Evolutionary conservation across 805 yeast genomes (phyloP), one percentile per base, ranked within the genome.

Genomic region (Dipodascus albidus): DNA sequence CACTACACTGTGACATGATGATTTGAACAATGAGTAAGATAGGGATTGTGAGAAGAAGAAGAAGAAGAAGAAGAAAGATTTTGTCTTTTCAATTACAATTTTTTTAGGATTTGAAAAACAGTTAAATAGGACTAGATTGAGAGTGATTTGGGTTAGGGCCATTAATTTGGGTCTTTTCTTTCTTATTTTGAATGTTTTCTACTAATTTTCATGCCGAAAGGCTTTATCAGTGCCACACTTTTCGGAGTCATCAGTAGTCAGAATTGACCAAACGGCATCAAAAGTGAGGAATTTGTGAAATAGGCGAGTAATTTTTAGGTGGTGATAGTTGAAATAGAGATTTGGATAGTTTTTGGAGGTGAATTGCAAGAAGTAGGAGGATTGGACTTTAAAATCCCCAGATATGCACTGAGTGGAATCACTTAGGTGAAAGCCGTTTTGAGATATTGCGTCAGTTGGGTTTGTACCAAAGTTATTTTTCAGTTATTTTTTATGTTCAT

Each of bases 1-100:
- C 61, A 9, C 54, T n/a, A 38, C 63, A 58, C 31, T 21, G 49
- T n/a, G 49, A 47, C 64, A 67, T 62, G 53, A 47, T 62, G 33
- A 27, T 27, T 54, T 44, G 17, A 17, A 38, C 44, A 3, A 19
- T 38, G 44, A 14, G 44, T 19, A 19, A 27, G 6, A 14, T 49
- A 49, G 50, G 4, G 20, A 38, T 38, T 11, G 44, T 38, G 44
- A n/a, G 44, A n/a, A n/a, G 44, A 19, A 38, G 15, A 11, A 19
- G 20, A 38, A 4, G 33, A 27, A 11, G 33, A 27, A 11, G 33
- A 27, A 27, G 33, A 27, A 27, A 27, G 6, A 27, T 27, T 27
- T 27, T 27, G 6, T 27, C 11, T 27, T 27, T 27, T 27, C n/a
- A n/a, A n/a, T 27, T 27, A 6, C 33, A 27, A 27, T 27, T 27